Evolutionary conservation across 2,329 filamentous ascomycete genomes (phyloP).

Genomic region (Pseudogymnoascus sp.): DNA sequence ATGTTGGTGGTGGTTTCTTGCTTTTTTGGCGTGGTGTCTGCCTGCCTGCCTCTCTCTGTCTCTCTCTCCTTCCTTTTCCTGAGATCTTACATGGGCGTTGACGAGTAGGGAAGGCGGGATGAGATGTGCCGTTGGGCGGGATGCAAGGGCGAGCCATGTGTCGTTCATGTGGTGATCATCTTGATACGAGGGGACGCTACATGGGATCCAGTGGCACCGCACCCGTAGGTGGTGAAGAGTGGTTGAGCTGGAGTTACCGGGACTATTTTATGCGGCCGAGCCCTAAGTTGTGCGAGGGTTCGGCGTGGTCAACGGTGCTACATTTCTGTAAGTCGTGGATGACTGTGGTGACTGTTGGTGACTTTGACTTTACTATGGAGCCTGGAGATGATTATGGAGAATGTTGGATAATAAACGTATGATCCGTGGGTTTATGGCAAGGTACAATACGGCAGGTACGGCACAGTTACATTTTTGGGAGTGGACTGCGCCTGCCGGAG

Average conservation of each 20-base stretch:
- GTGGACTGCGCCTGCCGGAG: not conserved
- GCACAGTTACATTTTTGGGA: not conserved
- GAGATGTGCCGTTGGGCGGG: not conserved
- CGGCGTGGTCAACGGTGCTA: not conserved
- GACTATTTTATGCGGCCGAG: not conserved
- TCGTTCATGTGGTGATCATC: not conserved
- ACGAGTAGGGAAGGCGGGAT: conserved; percentile 1
- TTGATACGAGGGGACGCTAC: not conserved
- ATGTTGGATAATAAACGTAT: not conserved
- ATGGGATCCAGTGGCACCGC: too few species aligned
- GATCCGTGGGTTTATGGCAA: not conserved
- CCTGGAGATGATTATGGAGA: not conserved
- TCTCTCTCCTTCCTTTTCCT: not conserved
- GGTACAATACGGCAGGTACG: not conserved
- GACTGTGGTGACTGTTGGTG: not conserved
- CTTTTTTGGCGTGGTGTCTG: too few species aligned
- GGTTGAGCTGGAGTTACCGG: not conserved
- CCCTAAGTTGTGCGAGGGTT: not conserved
- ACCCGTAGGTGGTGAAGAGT: not conserved
- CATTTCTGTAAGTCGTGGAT: not conserved
- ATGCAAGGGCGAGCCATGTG: conserved; percentile 1
- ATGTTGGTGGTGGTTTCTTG: too few species aligned
- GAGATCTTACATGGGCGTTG: not conserved
- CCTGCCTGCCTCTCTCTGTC: not conserved
- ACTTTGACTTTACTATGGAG: not conserved